Evolutionary conservation across 2,329 filamentous ascomycete species (phyloP), one percentile per base, ranked within the genome.

Genomic region (Diaporthe australafricana): DNA sequence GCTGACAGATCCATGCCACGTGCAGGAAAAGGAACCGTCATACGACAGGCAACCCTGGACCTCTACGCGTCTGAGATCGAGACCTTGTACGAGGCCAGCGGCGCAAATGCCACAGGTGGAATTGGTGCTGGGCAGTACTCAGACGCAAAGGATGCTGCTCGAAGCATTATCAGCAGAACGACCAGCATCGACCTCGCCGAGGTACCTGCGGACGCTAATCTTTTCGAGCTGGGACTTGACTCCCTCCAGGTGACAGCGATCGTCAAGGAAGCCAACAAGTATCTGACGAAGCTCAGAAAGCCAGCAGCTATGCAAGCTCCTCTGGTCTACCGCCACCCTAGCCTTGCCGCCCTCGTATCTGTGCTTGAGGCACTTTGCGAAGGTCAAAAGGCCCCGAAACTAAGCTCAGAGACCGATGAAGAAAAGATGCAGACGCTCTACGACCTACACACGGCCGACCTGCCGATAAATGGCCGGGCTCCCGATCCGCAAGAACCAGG

Each of bases 1-100:
- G 79, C 82, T 0, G 74, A 79, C 22, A 84, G 83, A 72, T 84
- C 85, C 1, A 84, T 88, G 67, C 76, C 78, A 0, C 80, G 83
- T 3, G 81, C 86, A 0, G 79, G 81, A 0, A 88, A 88, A 75
- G 85, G 85, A 2, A 84, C 84, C 0, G 75, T 87, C 7, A 84
- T 84, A 75, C 81, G 84, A 22, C 74, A 77, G 1, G 75, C 71
- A 4, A 82, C 84, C 0, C 48, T 84, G 1, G 81, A 80, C 45
- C 63, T 83, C 32, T 87, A 87, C 72, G 77, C 80, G 32, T 76
- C 81, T 1, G 83, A 86, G 68, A 85, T 87, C 40, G 74, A 77
- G n/a, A 70, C 86, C 0, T 87, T 87, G 68, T 74, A 77, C 8
- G 14, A 14, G 50, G 9, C 25, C 50, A 53, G 50, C 22, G 71